These are phyloP conservation scores for Coemansia sp. DNA, from an alignment of 192 early-diverging fungal species.

Conservation along the genomic window DNA sequence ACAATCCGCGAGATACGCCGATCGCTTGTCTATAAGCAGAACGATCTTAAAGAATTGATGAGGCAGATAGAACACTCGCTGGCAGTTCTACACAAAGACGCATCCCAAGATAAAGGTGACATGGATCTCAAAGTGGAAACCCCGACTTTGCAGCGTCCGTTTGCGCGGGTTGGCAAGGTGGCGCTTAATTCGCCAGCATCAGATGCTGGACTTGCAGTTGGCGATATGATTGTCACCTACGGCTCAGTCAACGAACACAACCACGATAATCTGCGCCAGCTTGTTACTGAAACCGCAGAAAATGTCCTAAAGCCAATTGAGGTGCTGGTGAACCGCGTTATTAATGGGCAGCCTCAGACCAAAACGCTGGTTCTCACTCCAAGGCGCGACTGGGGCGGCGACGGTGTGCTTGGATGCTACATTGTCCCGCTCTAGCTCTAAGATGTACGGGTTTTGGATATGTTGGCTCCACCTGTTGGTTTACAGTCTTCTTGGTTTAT, in stretches of 20 bases:
- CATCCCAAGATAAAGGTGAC: background rate
- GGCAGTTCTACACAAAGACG: conserved; percentile 44
- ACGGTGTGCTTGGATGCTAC: conserved; percentile 47
- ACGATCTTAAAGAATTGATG: conserved; percentile 62
- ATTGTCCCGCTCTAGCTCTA: conserved; percentile 23
- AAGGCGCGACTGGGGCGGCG: conserved; percentile 46
- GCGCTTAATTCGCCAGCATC: conserved; percentile 40
- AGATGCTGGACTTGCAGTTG: conserved; percentile 32
- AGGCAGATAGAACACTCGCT: conserved; percentile 57
- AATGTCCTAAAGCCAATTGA: conserved; percentile 24
- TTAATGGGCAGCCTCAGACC: conserved; percentile 24
- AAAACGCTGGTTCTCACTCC: conserved; percentile 21
- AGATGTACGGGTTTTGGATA: background rate
- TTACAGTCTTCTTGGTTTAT: too few relatives aligned
- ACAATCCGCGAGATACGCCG: conserved; percentile 58
- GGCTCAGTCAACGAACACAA: conserved; percentile 22
- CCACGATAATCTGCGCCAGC: conserved; percentile 22
- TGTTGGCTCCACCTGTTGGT: background rate
- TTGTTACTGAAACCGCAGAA: conserved; percentile 19
- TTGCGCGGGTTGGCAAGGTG: conserved; percentile 46
- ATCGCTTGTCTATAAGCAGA: conserved; percentile 56
- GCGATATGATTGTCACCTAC: conserved; percentile 34
- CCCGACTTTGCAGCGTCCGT: conserved; percentile 18
- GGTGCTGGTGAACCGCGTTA: conserved; percentile 33
- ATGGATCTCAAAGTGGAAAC: background rate